phyloP scores from a whole-genome alignment of 805 yeast genomes.

The Allodekkera sacchari region DNA sequence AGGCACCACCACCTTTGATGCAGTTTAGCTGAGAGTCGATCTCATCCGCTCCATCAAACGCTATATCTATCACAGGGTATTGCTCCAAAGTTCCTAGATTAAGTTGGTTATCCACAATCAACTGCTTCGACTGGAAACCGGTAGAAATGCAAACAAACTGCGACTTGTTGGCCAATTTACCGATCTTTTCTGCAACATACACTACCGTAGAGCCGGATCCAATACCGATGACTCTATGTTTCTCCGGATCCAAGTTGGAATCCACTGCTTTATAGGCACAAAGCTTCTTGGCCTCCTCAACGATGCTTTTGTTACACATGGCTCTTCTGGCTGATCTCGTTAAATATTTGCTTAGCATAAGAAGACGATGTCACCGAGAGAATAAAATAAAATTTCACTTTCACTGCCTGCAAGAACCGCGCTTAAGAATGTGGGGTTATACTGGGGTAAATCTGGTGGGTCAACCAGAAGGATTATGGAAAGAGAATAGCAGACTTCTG shows the following conservation, averaged over 20 bases:
- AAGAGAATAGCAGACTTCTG: too few relatives aligned
- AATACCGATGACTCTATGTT: slow-evolving; percentile 75
- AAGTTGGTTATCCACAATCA: slow-evolving; percentile 76
- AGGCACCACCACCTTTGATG: slow-evolving; percentile 99
- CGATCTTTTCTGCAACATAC: slow-evolving; percentile 92
- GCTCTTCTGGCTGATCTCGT: not conserved
- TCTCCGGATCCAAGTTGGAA: slow-evolving; percentile 55
- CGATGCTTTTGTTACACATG: slow-evolving; percentile 15
- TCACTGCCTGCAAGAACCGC: too few relatives aligned
- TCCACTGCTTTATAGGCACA: slow-evolving; percentile 94
- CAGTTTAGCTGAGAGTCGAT: slow-evolving; percentile 74
- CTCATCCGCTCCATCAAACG: slow-evolving; percentile 98
- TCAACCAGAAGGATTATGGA: too few relatives aligned
- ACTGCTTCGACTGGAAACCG: slow-evolving; percentile 88
- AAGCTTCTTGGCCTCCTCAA: slow-evolving; percentile 78
- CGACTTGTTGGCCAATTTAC: slow-evolving; percentile 48
- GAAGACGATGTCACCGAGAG: too few relatives aligned
- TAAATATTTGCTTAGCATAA: too few relatives aligned
- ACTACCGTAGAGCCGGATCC: slow-evolving; percentile 98
- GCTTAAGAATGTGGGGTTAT: too few relatives aligned
- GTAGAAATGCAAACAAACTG: slow-evolving; percentile 83
- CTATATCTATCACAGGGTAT: slow-evolving; percentile 75
- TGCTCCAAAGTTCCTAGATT: slow-evolving; percentile 77
- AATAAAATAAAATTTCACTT: too few relatives aligned
- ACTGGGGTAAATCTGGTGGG: too few relatives aligned